Evolutionary conservation across 257 asterid genomes (phyloP).

Genomic region (Marsdenia floribunda): DNA sequence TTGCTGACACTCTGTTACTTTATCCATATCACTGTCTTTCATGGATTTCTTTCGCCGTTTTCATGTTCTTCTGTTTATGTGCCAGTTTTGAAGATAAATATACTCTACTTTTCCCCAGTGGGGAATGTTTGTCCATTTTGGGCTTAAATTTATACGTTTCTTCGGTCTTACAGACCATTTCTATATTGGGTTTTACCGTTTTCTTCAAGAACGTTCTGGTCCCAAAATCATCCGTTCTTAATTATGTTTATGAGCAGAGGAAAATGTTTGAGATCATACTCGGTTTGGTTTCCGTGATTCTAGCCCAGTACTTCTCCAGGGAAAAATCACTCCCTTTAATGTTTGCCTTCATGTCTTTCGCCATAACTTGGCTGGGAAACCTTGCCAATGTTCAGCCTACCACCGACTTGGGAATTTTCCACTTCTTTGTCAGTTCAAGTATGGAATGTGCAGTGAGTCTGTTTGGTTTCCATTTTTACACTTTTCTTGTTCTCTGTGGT

Average conservation of each 20-base stretch:
- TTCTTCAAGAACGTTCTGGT: not conserved
- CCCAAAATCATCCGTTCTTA: not conserved
- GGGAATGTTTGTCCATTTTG: not conserved
- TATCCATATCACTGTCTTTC: not conserved
- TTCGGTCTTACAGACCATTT: not conserved
- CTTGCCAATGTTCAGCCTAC: slow-evolving; percentile 22
- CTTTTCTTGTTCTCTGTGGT: slow-evolving; percentile 2
- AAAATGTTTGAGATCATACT: slow-evolving; percentile 11
- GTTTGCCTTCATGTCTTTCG: slow-evolving; percentile 11
- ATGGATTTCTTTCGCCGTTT: not conserved
- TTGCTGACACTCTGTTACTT: not conserved
- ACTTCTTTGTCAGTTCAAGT: slow-evolving; percentile 17
- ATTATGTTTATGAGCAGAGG: not conserved
- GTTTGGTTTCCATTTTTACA: slow-evolving; percentile 15
- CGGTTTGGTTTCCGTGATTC: slow-evolving; percentile 6
- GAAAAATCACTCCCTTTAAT: not conserved
- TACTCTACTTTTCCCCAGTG: not conserved
- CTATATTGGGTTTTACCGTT: not conserved
- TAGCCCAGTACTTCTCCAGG: slow-evolving; percentile 13
- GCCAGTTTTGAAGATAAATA: not conserved
- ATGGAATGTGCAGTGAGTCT: slow-evolving; percentile 17
- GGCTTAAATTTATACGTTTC: not conserved
- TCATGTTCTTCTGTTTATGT: not conserved
- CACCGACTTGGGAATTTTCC: slow-evolving; percentile 19
- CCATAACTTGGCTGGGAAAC: slow-evolving; percentile 17